A percentile compares a stretch with the other conserved stretches of the same genome.
Evolutionary conservation across 2,329 filamentous ascomycete genomes (phyloP).

Genomic region (Claviceps humidiphila): DNA sequence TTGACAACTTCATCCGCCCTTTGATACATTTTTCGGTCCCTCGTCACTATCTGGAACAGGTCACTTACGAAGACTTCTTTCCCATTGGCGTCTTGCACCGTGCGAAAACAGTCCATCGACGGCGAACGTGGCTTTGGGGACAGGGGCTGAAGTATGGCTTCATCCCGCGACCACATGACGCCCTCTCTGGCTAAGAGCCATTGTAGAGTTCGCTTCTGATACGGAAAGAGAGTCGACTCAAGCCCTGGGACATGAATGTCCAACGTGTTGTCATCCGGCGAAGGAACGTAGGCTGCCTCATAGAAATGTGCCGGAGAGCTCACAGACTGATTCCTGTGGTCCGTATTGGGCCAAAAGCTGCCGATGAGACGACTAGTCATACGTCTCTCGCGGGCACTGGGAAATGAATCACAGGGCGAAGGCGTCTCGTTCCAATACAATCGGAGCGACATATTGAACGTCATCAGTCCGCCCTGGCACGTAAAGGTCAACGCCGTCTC

Average conservation of each 20-base stretch:
- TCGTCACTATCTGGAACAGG: constrained; percentile 45
- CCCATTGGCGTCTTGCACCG: constrained; percentile 20
- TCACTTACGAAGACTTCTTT: constrained; percentile 43
- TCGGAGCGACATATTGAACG: constrained; percentile 19
- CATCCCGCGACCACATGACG: constrained; percentile 29
- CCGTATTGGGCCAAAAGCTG: constrained; percentile 17
- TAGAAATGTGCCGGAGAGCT: constrained; percentile 51
- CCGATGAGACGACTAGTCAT: constrained; percentile 24
- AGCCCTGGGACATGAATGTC: constrained; percentile 30
- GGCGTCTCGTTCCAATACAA: constrained; percentile 31
- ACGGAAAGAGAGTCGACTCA: constrained; percentile 49
- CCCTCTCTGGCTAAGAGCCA: constrained; percentile 61
- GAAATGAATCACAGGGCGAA: constrained; percentile 18
- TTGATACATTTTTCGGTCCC: constrained; percentile 32
- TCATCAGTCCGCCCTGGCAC: constrained; percentile 12
- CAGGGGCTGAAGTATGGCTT: constrained; percentile 10
- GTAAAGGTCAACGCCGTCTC: constrained; percentile 19
- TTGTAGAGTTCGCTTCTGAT: constrained; percentile 55
- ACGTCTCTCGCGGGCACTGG: constrained; percentile 16
- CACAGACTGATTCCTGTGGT: constrained; percentile 7
- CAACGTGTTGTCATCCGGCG: constrained; percentile 25
- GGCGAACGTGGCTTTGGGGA: not conserved
- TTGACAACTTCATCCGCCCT: constrained; percentile 27
- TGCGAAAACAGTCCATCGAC: constrained; percentile 18
- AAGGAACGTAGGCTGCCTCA: constrained; percentile 50